Percentiles rank a stretch among this genome's conserved stretches.
These are phyloP conservation scores for Nelumbo lutea DNA, from an alignment of 164 flowering plant species.

Conservation along the genomic window DNA sequence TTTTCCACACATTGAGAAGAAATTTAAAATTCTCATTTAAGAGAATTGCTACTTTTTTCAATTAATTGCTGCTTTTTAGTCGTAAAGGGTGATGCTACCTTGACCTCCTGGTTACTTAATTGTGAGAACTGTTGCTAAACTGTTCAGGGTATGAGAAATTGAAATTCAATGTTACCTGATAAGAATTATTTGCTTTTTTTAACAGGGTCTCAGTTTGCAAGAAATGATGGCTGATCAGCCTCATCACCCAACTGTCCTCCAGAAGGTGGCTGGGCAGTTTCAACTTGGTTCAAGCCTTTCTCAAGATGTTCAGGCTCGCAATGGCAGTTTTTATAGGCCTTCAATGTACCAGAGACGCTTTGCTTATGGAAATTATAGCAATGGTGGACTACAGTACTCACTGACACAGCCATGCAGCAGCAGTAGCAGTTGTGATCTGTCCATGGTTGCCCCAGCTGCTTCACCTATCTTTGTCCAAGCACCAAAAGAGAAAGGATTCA, in stretches of 20 bases:
- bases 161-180: neutral
- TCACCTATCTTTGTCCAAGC: conserved; percentile 30
- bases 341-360: conserved; percentile 19
- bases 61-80: too few species aligned
- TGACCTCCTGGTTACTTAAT: neutral
- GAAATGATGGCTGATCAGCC: conserved; percentile 29
- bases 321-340: conserved; percentile 15
- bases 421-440: conserved; percentile 3
- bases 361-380: conserved; percentile 32
- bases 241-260: conserved; percentile 29
- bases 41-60: neutral
- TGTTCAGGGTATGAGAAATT: neutral
- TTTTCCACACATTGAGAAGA: neutral
- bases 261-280: conserved; percentile 31
- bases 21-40: neutral
- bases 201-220: neutral
- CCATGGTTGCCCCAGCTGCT: conserved; percentile 22
- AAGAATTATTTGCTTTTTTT: neutral
- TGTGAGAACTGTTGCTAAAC: neutral
- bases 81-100: too few species aligned
- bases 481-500: conserved; percentile 32
- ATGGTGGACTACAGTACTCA: conserved; percentile 25
- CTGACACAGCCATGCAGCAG: conserved; percentile 12
- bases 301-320: conserved; percentile 13
- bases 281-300: conserved; percentile 17